Percentiles rank a stretch among this genome's conserved stretches.
Conservation (phyloP, 2,329 filamentous ascomycete species). For the Aurifilum marmelostoma region DNA sequence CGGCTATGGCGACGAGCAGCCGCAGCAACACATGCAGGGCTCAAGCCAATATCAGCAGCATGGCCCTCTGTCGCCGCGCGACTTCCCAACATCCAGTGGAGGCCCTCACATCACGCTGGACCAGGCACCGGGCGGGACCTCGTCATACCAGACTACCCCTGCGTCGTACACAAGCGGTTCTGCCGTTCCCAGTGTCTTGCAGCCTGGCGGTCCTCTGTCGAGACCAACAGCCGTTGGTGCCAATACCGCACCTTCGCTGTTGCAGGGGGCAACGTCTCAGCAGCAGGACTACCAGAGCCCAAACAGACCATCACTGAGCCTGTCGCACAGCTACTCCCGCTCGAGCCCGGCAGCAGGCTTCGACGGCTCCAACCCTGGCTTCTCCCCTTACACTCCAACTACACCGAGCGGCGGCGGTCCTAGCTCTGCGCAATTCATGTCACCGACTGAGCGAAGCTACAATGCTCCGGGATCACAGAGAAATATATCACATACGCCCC, state of each 20-base stretch:
- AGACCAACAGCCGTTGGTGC: conserved; percentile 40
- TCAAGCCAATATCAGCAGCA: conserved; percentile 48
- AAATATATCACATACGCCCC: conserved; percentile 77
- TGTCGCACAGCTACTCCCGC: conserved; percentile 77
- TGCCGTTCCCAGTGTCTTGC: conserved; percentile 60
- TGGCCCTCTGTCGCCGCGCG: conserved; percentile 51
- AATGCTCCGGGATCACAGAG: conserved; percentile 61
- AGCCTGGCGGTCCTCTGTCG: conserved; percentile 51
- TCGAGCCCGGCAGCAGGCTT: conserved; percentile 73
- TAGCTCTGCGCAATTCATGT: conserved; percentile 65
- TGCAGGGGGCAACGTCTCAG: conserved; percentile 49
- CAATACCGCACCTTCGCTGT: conserved; percentile 50
- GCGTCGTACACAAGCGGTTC: conserved; percentile 32
- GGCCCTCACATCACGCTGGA: conserved; percentile 57
- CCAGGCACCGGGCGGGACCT: conserved; percentile 44
- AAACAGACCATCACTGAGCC: conserved; percentile 66
- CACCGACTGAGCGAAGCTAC: conserved; percentile 60
- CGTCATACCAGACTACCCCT: conserved; percentile 43
- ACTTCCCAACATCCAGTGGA: conserved; percentile 44
- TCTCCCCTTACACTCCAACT: conserved; percentile 62
- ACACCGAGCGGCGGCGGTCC: conserved; percentile 64
- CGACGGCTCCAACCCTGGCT: conserved; percentile 49
- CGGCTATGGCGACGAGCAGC: conserved; percentile 47
- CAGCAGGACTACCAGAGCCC: conserved; percentile 65
- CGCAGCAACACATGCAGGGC: conserved; percentile 59